phyloP scores from a whole-genome alignment of 2,329 filamentous ascomycete genomes.

The Thielaviopsis musarum region DNA sequence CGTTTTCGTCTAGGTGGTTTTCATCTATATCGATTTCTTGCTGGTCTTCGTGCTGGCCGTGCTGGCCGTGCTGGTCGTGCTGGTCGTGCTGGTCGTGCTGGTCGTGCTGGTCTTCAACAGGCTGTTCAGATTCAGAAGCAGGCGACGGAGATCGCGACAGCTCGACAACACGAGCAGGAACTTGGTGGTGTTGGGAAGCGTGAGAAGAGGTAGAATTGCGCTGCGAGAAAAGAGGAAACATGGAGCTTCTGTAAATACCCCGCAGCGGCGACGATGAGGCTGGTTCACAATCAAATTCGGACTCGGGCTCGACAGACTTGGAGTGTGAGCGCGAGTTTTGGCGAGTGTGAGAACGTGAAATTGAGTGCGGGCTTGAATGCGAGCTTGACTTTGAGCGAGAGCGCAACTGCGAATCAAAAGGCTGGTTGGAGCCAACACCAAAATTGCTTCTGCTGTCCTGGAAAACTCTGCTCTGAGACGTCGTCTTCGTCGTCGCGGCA shows the following conservation, averaged over 20 bases:
- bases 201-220: conserved; percentile 11
- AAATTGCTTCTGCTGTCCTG: background rate
- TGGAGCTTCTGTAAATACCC: conserved; percentile 21
- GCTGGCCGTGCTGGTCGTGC: too few relatives aligned
- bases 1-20: background rate
- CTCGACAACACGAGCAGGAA: background rate
- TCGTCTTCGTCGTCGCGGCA: conserved; percentile 1
- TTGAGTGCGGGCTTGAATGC: background rate
- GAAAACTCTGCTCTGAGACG: background rate
- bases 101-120: background rate
- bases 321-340: too few relatives aligned
- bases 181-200: background rate
- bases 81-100: background rate
- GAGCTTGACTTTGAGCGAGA: background rate
- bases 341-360: background rate
- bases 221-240: conserved; percentile 23
- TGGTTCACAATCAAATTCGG: background rate
- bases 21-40: background rate
- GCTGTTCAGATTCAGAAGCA: too few relatives aligned
- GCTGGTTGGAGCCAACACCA: background rate
- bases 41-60: background rate
- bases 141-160: background rate
- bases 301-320: background rate
- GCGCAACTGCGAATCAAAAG: background rate
- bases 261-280: conserved; percentile 3